These are phyloP conservation scores for Prunus yedoensis DNA, from an alignment of 331 rosid species.

Conservation along the genomic window DNA sequence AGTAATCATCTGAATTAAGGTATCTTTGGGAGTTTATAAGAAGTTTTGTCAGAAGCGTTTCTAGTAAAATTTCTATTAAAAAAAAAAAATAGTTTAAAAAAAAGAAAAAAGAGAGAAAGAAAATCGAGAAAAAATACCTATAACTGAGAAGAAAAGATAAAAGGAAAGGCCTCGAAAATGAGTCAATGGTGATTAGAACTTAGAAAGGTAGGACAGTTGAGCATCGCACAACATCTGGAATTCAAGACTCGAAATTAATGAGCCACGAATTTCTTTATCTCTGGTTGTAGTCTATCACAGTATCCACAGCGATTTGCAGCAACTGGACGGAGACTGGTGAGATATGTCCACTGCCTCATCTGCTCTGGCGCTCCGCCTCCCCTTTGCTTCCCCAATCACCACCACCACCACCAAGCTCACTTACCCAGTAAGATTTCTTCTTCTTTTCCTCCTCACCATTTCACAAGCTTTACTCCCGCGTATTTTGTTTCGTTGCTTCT, in stretches of 20 bases:
- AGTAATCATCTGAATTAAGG: no score
- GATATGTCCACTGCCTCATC: conserved; percentile 2
- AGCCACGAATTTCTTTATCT: background rate
- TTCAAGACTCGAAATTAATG: background rate
- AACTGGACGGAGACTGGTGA: background rate
- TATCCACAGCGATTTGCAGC: background rate
- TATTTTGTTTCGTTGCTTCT: background rate
- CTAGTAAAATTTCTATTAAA: no score
- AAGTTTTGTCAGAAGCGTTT: no score
- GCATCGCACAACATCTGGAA: background rate
- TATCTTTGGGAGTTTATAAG: no score
- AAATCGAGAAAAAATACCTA: no score
- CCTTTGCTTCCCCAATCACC: conserved; percentile 33
- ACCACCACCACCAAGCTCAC: conserved; percentile 23
- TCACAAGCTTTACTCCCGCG: background rate
- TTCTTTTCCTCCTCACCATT: background rate
- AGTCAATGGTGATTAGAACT: background rate
- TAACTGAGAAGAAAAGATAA: background rate
- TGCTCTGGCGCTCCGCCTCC: conserved; percentile 31
- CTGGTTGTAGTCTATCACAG: background rate
- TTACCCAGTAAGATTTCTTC: conserved; percentile 29
- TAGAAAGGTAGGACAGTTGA: background rate
- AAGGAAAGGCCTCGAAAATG: background rate
- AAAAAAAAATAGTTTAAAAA: no score
- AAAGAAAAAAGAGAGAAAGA: no score